These are phyloP conservation scores for Nicotiana noctiflora DNA, from an alignment of 257 asterid genomes.

Conservation along the genomic window DNA sequence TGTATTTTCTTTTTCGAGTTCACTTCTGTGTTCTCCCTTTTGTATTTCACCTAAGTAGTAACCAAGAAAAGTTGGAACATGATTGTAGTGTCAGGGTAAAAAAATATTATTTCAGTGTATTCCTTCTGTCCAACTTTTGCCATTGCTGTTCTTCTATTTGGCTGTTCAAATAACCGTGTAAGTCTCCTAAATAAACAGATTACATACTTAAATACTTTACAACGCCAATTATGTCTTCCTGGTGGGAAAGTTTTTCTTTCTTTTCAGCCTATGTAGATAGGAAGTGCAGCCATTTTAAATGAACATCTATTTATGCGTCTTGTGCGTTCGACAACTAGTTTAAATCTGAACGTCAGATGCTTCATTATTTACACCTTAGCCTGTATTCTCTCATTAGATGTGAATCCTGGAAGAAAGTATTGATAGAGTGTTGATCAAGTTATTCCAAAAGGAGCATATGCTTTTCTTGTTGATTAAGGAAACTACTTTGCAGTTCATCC, in stretches of 20 bases:
- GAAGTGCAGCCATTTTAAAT: not conserved
- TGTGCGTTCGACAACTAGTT: not conserved
- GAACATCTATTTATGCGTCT: not conserved
- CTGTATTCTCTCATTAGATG: not conserved
- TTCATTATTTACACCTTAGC: not conserved
- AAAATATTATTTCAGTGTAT: not conserved
- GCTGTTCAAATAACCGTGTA: not conserved
- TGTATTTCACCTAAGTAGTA: not conserved
- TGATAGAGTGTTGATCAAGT: constrained; percentile 48
- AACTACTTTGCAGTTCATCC: constrained; percentile 16
- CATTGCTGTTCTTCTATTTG: not conserved
- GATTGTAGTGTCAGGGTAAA: not conserved
- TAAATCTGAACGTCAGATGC: not conserved
- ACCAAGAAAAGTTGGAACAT: not conserved
- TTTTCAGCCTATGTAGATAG: not conserved
- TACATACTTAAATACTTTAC: not conserved
- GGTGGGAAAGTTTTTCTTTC: not conserved
- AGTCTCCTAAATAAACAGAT: not conserved
- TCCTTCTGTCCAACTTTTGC: not conserved
- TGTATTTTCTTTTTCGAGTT: constrained; percentile 3
- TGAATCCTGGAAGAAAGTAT: not conserved
- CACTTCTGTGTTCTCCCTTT: not conserved
- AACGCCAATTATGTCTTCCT: not conserved
- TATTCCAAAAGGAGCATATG: constrained; percentile 50
- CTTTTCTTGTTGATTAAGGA: constrained; percentile 45